Percentiles rank a stretch among this genome's conserved stretches.
Evolutionary conservation across 83 land plant genomes (phyloP).

Genomic region (Picea abies): DNA sequence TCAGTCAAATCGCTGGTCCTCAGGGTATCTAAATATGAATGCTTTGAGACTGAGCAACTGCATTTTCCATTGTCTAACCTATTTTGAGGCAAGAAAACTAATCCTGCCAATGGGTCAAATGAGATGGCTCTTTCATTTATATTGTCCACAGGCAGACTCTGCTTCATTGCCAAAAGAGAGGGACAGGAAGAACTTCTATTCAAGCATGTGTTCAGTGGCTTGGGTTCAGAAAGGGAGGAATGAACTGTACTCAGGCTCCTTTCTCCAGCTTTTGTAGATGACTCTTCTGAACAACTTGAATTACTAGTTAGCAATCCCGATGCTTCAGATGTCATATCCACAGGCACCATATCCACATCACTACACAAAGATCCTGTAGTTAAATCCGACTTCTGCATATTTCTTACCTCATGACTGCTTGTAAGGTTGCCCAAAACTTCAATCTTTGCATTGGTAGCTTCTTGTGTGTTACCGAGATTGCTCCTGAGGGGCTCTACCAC

Average conservation of each 20-base stretch:
- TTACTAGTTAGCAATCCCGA: conserved; percentile 2
- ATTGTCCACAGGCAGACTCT: background rate
- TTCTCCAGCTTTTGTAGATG: background rate
- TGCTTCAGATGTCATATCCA: background rate
- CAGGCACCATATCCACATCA: background rate
- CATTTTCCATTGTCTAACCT: background rate
- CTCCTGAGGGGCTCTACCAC: conserved; percentile 7
- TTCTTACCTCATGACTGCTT: background rate
- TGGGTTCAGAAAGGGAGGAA: background rate
- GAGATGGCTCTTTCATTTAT: background rate
- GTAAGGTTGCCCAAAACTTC: background rate
- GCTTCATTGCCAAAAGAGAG: background rate
- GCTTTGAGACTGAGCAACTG: background rate
- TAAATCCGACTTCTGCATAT: background rate
- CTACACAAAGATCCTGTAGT: background rate
- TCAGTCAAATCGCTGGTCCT: conserved; percentile 9
- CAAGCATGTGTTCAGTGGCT: background rate
- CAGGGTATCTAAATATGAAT: background rate
- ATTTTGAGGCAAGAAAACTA: background rate
- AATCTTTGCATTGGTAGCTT: conserved; percentile 1
- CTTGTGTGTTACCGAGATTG: conserved; percentile 2
- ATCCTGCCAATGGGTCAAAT: background rate
- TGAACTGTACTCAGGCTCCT: background rate
- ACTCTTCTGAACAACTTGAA: conserved; percentile 8
- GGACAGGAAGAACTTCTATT: background rate